Evolutionary conservation across 1,284 basidiomycete species (phyloP), one percentile per base, ranked within the genome.

Genomic region (Ustilago tritici): DNA sequence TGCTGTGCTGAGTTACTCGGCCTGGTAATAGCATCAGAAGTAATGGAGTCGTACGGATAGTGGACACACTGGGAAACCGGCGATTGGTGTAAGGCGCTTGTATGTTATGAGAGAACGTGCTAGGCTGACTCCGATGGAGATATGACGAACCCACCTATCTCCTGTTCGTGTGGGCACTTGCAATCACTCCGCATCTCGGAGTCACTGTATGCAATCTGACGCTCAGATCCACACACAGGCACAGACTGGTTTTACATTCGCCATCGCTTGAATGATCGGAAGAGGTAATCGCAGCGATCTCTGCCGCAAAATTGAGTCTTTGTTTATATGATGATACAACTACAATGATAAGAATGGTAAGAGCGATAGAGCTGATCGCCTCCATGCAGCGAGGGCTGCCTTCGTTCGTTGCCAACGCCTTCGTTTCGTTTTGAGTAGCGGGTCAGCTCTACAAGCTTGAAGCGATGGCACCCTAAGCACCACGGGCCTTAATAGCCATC

Each of bases 401-500:
- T 17, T 41, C 15, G 40, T 17, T 41, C 40, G 11, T 17, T 15
- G 40, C 15, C 7, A 41, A 17, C 14, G 11, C 15, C 40, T 15
- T 41, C 40, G 17, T 41, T 17, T 15, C 14, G 17, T 41, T 38
- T 41, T 17, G 40, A 41, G 40, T 15, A 17, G 14, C 17, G 2
- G 7, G 40, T 15, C 7, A 38, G 15, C 40, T 41, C 15, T 41
- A 14, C 36, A 38, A 38, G 36, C 36, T 31, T 19, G 28, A 28
- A 11, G 14, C 36, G 15, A 53, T 32, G 31, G n/a, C 6, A 31
- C 14, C n/a, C 56, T 41, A 84, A 2, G 80, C 80, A 23, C 82
- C 82, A 41, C 83, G 78, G 43, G 81, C 76, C 73, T 84, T 84
- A 66, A 85, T 79, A 10, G 80, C 78, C 83, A 85, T 83, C 32